Percentiles rank a stretch among this genome's conserved stretches.
Evolutionary conservation across 2,329 filamentous ascomycete genomes (phyloP).

Genomic region (Colletotrichum endophyticum): DNA sequence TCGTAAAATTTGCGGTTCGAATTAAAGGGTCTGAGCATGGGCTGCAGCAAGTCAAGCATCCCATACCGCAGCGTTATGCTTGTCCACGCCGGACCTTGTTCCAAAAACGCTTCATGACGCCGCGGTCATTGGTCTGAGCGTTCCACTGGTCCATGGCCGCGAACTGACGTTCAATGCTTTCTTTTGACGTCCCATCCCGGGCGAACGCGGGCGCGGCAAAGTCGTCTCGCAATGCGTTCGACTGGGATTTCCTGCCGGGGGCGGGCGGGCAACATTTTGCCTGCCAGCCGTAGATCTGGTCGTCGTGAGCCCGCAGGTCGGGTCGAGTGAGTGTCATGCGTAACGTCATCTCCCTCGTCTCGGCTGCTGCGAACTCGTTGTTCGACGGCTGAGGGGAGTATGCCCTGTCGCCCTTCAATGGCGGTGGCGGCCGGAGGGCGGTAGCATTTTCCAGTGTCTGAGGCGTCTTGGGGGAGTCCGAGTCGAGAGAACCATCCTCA

Average conservation of each 20-base stretch:
- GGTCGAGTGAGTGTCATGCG: slow-evolving; percentile 94
- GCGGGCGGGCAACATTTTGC: slow-evolving; percentile 30
- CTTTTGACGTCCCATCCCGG: slow-evolving; percentile 46
- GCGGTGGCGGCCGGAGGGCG: slow-evolving; percentile 32
- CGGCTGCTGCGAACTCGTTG: slow-evolving; percentile 46
- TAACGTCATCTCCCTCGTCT: slow-evolving; percentile 88
- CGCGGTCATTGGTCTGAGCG: slow-evolving; percentile 50
- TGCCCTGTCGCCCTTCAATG: slow-evolving; percentile 21
- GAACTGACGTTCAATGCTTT: slow-evolving; percentile 59
- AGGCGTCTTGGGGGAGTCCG: slow-evolving; percentile 65
- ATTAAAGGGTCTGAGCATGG: neutral
- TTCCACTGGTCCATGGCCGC: slow-evolving; percentile 59
- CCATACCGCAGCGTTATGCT: neutral
- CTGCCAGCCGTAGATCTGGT: slow-evolving; percentile 75
- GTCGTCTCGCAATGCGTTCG: slow-evolving; percentile 34
- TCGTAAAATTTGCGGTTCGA: neutral
- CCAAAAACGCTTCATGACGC: slow-evolving; percentile 69
- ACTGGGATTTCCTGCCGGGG: slow-evolving; percentile 24
- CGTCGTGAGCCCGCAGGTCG: slow-evolving; percentile 79
- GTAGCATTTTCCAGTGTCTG: slow-evolving; percentile 47
- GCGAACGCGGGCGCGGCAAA: slow-evolving; percentile 32
- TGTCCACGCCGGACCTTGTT: slow-evolving; percentile 58
- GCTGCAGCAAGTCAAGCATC: neutral
- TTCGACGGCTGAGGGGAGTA: slow-evolving; percentile 36
- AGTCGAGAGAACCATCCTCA: slow-evolving; percentile 61